Conservation (phyloP, 768 basidiomycete species). For the Xerocomellus amylosporus region DNA sequence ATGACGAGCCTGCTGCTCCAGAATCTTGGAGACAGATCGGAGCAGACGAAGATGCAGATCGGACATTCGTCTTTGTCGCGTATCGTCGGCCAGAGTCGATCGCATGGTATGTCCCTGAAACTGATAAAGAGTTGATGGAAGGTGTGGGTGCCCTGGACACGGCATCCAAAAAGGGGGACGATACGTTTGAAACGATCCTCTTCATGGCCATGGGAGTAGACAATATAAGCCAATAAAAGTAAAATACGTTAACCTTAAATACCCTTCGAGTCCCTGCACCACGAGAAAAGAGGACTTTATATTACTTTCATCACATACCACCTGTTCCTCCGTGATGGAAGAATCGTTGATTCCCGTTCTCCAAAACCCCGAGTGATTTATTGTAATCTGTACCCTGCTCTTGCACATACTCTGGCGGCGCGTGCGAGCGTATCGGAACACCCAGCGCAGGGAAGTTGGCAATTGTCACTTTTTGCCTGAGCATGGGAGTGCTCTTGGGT, state of each 20-base stretch:
- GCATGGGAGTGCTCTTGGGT: slow-evolving; percentile 29
- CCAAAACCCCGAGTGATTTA: slow-evolving; percentile 48
- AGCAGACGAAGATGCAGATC: slow-evolving; percentile 35
- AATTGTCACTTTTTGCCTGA: slow-evolving; percentile 41
- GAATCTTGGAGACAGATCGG: slow-evolving; percentile 44
- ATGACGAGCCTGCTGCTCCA: no score
- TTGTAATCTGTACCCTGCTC: slow-evolving; percentile 47
- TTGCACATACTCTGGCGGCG: slow-evolving; percentile 51
- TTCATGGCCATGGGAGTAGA: slow-evolving; percentile 35
- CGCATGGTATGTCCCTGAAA: slow-evolving; percentile 50
- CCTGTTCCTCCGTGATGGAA: slow-evolving; percentile 22
- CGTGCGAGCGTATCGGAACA: slow-evolving; percentile 41
- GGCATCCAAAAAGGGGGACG: slow-evolving; percentile 48
- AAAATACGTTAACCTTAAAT: not conserved
- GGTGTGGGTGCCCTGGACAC: slow-evolving; percentile 48
- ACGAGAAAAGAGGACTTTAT: not conserved
- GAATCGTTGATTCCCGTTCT: slow-evolving; percentile 57
- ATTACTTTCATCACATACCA: not conserved
- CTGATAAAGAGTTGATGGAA: slow-evolving; percentile 53
- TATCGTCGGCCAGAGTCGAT: slow-evolving; percentile 55
- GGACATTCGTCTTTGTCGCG: slow-evolving; percentile 61
- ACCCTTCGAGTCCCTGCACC: not conserved
- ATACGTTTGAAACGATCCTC: slow-evolving; percentile 69
- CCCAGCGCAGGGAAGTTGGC: slow-evolving; percentile 40
- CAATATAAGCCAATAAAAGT: slow-evolving; percentile 1